Conservation (phyloP, 75 land plant species). For the Ceratopteris richardii region DNA sequence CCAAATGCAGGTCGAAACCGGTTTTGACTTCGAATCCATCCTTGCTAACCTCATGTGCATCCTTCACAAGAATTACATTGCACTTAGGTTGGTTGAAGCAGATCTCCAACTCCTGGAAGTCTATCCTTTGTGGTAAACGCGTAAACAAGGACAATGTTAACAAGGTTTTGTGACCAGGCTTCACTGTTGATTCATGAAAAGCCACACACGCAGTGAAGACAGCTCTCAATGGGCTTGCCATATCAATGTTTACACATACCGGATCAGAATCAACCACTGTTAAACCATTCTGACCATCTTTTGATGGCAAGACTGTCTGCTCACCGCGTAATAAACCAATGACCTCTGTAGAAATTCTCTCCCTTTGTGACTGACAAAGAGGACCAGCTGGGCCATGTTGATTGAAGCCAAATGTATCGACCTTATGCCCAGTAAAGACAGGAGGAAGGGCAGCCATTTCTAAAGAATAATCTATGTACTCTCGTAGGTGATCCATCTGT, state of each 20-base stretch:
- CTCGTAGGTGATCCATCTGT: conserved; percentile 42
- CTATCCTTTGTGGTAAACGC: conserved; percentile 59
- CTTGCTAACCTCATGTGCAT: conserved; percentile 29
- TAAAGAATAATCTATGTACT: conserved; percentile 74
- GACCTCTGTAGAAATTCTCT: conserved; percentile 49
- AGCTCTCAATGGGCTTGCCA: conserved; percentile 77
- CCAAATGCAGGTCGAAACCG: conserved; percentile 19
- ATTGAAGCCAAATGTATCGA: conserved; percentile 12
- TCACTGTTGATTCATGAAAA: conserved; percentile 77
- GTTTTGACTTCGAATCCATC: conserved; percentile 39
- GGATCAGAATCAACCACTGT: conserved; percentile 36
- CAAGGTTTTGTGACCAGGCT: conserved; percentile 48
- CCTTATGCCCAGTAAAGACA: conserved; percentile 9
- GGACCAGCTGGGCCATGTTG: conserved; percentile 64
- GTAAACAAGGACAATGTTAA: conserved; percentile 74
- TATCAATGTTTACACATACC: conserved; percentile 68
- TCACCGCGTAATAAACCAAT: conserved; percentile 39
- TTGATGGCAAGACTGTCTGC: conserved; percentile 6
- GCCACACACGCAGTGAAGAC: conserved; percentile 72
- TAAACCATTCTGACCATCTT: conserved; percentile 20
- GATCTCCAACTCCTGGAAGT: conserved; percentile 65
- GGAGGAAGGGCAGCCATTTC: conserved; percentile 90
- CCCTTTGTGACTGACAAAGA: conserved; percentile 40
- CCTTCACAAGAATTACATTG: conserved; percentile 37
- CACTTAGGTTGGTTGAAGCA: conserved; percentile 79